Conservation (phyloP, 1,139 yeast species). For the Scheffersomyces quercinus region DNA sequence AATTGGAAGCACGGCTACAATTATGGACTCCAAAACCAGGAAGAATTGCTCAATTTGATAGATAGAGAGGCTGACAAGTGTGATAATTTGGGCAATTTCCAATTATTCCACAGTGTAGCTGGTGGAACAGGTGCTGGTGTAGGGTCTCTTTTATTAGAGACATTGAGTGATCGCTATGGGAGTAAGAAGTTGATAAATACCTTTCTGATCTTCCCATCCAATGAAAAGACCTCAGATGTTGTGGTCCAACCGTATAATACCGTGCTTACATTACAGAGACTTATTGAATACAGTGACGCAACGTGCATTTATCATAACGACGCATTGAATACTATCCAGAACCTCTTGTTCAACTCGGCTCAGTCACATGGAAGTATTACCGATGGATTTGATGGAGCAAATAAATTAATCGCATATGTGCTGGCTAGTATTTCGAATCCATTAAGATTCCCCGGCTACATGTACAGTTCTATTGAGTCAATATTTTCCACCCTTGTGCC, state of each 20-base stretch:
- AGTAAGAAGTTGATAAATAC: slow-evolving; percentile 84
- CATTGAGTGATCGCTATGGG: slow-evolving; percentile 73
- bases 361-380: slow-evolving; percentile 10
- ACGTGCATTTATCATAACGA: slow-evolving; percentile 89
- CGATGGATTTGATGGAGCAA: slow-evolving; percentile 64
- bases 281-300: slow-evolving; percentile 83
- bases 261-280: slow-evolving; percentile 72
- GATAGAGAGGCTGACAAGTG: slow-evolving; percentile 91
- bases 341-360: slow-evolving; percentile 35
- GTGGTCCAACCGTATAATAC: slow-evolving; percentile 97
- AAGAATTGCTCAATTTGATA: slow-evolving; percentile 74
- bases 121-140: slow-evolving; percentile 98
- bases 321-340: slow-evolving; percentile 69
- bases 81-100: slow-evolving; percentile 88
- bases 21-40: slow-evolving; percentile 69
- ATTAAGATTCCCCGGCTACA: slow-evolving; percentile 85
- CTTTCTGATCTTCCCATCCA: slow-evolving; percentile 82
- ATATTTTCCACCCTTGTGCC: slow-evolving; percentile 83
- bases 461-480: slow-evolving; percentile 84
- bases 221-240: slow-evolving; percentile 79
- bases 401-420: slow-evolving; percentile 82
- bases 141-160: slow-evolving; percentile 80
- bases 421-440: slow-evolving; percentile 87
- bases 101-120: slow-evolving; percentile 91
- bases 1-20: slow-evolving; percentile 93